Conservation (phyloP, 1,284 basidiomycete species). For the Porogramme epimiltina region DNA sequence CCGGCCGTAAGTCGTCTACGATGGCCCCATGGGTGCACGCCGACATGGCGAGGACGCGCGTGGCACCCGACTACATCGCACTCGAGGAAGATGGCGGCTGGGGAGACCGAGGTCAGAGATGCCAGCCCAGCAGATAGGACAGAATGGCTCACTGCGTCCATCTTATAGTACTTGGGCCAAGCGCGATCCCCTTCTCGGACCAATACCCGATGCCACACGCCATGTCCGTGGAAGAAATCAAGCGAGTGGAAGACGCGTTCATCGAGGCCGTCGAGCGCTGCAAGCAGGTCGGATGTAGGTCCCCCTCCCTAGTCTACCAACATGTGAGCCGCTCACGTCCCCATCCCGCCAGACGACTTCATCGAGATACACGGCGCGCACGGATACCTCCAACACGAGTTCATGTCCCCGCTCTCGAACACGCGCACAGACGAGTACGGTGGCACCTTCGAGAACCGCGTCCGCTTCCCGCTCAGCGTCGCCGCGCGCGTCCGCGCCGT, state of each 20-base stretch:
- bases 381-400: slow-evolving; percentile 65
- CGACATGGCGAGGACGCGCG: slow-evolving; percentile 29
- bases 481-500: slow-evolving; percentile 51
- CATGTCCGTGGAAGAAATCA: slow-evolving; percentile 57
- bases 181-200: slow-evolving; percentile 51
- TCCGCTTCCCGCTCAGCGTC: slow-evolving; percentile 68
- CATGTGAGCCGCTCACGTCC: background rate
- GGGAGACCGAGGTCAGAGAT: slow-evolving; percentile 53
- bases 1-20: slow-evolving; percentile 73
- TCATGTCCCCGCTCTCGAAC: slow-evolving; percentile 76
- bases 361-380: slow-evolving; percentile 81
- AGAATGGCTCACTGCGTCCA: background rate
- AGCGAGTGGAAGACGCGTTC: slow-evolving; percentile 67
- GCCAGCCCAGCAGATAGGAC: background rate
- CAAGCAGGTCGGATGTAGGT: slow-evolving; percentile 64
- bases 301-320: background rate
- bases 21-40: slow-evolving; percentile 57
- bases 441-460: slow-evolving; percentile 73
- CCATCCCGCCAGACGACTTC: slow-evolving; percentile 61
- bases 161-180: slow-evolving; percentile 46
- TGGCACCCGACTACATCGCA: slow-evolving; percentile 30
- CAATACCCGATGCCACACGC: slow-evolving; percentile 52
- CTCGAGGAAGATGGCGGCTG: slow-evolving; percentile 65
- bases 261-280: slow-evolving; percentile 62
- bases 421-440: slow-evolving; percentile 71